Conservation (phyloP, 73 alveolate genomes). For the Paramecium tetraurelia region DNA sequence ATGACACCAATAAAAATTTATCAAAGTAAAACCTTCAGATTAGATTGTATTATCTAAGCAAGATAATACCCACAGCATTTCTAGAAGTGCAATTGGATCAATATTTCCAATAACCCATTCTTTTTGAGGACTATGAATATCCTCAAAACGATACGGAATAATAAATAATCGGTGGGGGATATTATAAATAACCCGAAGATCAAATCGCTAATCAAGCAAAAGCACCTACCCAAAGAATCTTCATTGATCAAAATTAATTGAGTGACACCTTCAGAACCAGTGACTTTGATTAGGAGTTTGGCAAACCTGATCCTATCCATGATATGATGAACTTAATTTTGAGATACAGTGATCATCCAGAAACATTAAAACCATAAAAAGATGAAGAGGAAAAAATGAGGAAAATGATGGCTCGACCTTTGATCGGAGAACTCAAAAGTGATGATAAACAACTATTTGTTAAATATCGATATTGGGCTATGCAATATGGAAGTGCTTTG, state of each 20-base stretch:
- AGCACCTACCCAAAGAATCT: not conserved
- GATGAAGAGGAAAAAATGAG: conserved; percentile 24
- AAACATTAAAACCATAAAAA: conserved; percentile 31
- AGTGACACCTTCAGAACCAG: conserved; percentile 4
- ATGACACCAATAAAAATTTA: conserved; percentile 23
- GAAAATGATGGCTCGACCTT: conserved; percentile 30
- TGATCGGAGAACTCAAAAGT: conserved; percentile 51
- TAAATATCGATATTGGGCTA: conserved; percentile 82
- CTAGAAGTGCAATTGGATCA: conserved; percentile 40
- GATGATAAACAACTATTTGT: conserved; percentile 52
- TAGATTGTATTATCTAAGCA: not conserved
- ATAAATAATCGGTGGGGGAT: conserved; percentile 18
- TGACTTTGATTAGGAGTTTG: conserved; percentile 54
- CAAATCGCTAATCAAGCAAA: not conserved
- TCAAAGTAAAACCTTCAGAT: not conserved
- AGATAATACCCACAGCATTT: conserved; percentile 46
- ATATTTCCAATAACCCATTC: not conserved
- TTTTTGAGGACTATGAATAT: conserved; percentile 49
- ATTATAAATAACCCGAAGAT: conserved; percentile 2
- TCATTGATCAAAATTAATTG: conserved; percentile 26
- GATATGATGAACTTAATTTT: conserved; percentile 31
- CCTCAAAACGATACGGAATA: not conserved
- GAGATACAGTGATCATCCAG: conserved; percentile 57
- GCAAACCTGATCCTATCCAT: conserved; percentile 39
- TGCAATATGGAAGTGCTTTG: conserved; percentile 86